Percentiles rank a stretch among this genome's conserved stretches.
These are phyloP conservation scores for Yamadazyma epiphylla DNA, from an alignment of 1,139 yeast species.

Conservation along the genomic window DNA sequence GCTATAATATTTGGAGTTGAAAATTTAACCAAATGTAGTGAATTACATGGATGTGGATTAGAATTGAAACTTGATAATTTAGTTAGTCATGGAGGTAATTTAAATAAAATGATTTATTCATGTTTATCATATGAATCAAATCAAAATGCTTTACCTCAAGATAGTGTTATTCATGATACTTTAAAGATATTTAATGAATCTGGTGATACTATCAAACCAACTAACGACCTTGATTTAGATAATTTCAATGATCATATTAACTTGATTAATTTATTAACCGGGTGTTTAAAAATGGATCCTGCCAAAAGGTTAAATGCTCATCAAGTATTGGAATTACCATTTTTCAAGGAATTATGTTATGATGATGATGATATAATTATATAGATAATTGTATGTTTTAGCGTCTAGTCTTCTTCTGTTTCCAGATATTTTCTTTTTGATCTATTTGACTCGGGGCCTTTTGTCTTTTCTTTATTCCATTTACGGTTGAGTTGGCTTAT, in stretches of 20 bases:
- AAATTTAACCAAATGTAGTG: slow-evolving; percentile 73
- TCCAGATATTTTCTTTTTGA: slow-evolving; percentile 13
- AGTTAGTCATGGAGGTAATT: slow-evolving; percentile 22
- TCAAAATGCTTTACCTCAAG: slow-evolving; percentile 34
- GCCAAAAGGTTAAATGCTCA: slow-evolving; percentile 51
- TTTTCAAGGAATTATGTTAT: slow-evolving; percentile 41
- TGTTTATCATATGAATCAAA: slow-evolving; percentile 30
- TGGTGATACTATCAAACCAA: slow-evolving; percentile 8
- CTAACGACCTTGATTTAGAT: slow-evolving; percentile 17
- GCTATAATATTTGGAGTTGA: slow-evolving; percentile 79
- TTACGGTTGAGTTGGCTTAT: slow-evolving; percentile 33
- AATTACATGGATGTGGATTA: slow-evolving; percentile 83
- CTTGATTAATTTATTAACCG: slow-evolving; percentile 51
- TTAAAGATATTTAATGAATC: slow-evolving; percentile 26
- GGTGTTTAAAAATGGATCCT: slow-evolving; percentile 57
- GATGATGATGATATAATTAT: slow-evolving; percentile 35
- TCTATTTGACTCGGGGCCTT: slow-evolving; percentile 1
- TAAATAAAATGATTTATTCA: slow-evolving; percentile 28
- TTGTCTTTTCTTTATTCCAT: slow-evolving; percentile 27
- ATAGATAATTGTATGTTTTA: slow-evolving; percentile 8
- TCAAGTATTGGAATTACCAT: slow-evolving; percentile 52
- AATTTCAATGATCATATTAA: slow-evolving; percentile 37
- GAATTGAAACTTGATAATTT: slow-evolving; percentile 49
- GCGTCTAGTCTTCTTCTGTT: slow-evolving; percentile 10
- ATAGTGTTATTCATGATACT: slow-evolving; percentile 39